Percentiles rank a stretch among this genome's conserved stretches.
These are phyloP conservation scores for Phytophthora citricola DNA, from an alignment of 352 stramenopile species.

Conservation along the genomic window DNA sequence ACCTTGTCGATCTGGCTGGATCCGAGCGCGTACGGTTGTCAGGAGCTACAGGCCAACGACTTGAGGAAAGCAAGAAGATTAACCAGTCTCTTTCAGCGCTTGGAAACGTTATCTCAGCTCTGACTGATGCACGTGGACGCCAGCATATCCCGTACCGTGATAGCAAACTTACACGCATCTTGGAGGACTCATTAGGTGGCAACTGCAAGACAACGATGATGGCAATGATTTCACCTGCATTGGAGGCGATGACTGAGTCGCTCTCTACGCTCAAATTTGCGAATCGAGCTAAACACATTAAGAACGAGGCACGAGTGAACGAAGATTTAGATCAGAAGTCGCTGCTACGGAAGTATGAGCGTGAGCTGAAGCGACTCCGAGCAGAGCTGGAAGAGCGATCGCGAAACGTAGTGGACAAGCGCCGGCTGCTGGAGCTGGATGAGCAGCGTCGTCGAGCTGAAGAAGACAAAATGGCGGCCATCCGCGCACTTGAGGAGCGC, in stretches of 20 bases:
- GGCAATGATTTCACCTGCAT: constrained; percentile 94
- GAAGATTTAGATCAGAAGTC: constrained; percentile 95
- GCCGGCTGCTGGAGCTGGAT: constrained; percentile 89
- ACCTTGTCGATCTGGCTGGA: constrained; percentile 93
- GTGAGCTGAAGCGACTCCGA: constrained; percentile 93
- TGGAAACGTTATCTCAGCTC: constrained; percentile 91
- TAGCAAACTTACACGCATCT: constrained; percentile 93
- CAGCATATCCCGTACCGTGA: constrained; percentile 95
- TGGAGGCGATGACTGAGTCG: constrained; percentile 91
- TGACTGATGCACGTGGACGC: constrained; percentile 86
- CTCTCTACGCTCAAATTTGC: constrained; percentile 95
- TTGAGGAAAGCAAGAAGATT: constrained; percentile 95
- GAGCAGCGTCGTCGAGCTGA: constrained; percentile 91
- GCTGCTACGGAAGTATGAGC: constrained; percentile 94
- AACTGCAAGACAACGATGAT: constrained; percentile 98
- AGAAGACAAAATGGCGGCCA: constrained; percentile 95
- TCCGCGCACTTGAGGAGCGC: constrained; percentile 91
- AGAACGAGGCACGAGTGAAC: constrained; percentile 91
- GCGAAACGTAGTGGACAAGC: constrained; percentile 95
- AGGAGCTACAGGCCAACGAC: constrained; percentile 83
- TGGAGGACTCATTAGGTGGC: constrained; percentile 88
- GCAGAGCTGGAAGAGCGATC: constrained; percentile 93
- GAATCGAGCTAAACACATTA: constrained; percentile 94
- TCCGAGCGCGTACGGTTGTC: constrained; percentile 91
- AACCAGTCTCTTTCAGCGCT: constrained; percentile 92